Base-by-base conservation (phyloP, 148 eudicot species). In the Chenopodium formosanum region DNA sequence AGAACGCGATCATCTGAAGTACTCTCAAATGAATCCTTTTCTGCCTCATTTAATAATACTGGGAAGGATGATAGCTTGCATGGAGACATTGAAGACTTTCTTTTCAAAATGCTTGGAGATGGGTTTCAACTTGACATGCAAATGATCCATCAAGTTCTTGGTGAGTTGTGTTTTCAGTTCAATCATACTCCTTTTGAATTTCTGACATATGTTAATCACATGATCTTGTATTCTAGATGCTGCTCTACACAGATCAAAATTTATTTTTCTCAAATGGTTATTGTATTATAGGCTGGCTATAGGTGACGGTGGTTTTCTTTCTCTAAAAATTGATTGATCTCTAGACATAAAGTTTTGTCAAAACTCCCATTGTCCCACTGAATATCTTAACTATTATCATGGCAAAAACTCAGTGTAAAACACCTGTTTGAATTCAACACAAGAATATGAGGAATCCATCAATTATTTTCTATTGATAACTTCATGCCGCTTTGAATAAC, bases 91-190 rank as follows among this genome's bases (percentile, higher is more conserved):
- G 93, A 88, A 82, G 87, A 86, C 22, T 94, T 94, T 88, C 83
- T 94, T 77, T 90, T 86, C 60, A 68, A 83, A 74, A 91, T 94
- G 95, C 96, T 94, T 78, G 95, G 94, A 52, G 90, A 91, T 83
- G 98, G 95, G 50, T 94, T 91, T 83, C 88, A 90, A 73, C 87
- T 91, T 31, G 90, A 85, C 82, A 86, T 19, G 85, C 75, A 83
- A 62, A 81, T 82, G 77, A 92, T 92, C 78, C 90, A 81, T 73
- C 94, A 91, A 82, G 92, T 94, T 84, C 84, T 94, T 69, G 91
- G 98, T 92, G 87, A 87, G 86, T 80, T 83, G 48, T 62, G 13
- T 66, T 29, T 23, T 65, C 10, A 6, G 46, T 31, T 66, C 48
- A 53, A 64, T 70, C 44, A 53, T 23, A 32, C 34, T 9, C 7